phyloP scores from a whole-genome alignment of 495 filamentous ascomycete species.

The Talaromyces liani region DNA sequence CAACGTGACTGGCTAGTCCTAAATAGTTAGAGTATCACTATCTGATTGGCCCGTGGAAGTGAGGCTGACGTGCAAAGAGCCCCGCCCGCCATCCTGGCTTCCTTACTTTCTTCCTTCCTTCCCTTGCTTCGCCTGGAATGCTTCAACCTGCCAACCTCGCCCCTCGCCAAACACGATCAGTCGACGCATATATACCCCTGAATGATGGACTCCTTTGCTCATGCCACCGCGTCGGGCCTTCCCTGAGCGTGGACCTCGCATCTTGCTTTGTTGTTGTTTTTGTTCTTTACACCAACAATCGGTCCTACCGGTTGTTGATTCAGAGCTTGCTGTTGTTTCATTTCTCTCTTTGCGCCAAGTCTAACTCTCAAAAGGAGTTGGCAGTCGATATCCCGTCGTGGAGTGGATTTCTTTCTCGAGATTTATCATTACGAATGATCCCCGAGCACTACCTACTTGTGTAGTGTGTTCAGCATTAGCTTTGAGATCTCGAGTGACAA shows the following conservation, averaged over 20 bases:
- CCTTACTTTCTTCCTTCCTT: not conserved
- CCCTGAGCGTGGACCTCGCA: not conserved
- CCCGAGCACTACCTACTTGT: not conserved
- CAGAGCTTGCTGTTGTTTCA: not conserved
- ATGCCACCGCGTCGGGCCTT: not conserved
- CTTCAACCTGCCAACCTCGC: not conserved
- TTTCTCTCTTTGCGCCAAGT: not conserved
- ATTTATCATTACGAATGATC: not conserved
- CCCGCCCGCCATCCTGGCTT: not conserved
- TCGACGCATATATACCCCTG: not conserved
- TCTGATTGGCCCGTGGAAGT: conserved; percentile 1
- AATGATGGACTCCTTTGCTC: not conserved
- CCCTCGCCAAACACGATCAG: not conserved
- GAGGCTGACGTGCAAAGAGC: conserved; percentile 1
- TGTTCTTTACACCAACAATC: not conserved
- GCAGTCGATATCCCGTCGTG: not conserved
- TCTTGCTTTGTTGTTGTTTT: not conserved
- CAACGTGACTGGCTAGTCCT: not conserved
- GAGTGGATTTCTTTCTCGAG: not conserved
- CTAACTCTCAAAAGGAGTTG: not conserved
- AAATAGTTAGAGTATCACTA: not conserved
- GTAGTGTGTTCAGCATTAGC: conserved; percentile 1
- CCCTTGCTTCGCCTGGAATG: not conserved
- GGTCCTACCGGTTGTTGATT: not conserved
- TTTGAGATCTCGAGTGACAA: not conserved